phyloP scores from a whole-genome alignment of 108 stramenopile species.

The Conticribra guillardii region DNA sequence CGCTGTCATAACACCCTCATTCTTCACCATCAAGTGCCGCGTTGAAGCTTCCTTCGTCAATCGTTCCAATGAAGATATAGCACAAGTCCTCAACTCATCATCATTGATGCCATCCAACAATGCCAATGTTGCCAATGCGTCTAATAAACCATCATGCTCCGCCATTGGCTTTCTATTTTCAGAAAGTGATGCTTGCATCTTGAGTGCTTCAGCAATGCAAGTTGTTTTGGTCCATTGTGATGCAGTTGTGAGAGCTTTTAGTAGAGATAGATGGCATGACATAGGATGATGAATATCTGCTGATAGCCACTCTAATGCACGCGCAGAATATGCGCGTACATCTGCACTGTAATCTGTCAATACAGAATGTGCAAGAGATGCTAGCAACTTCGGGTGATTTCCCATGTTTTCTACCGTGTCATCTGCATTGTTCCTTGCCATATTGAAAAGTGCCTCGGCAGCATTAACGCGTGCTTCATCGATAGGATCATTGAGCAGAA shows the following conservation, averaged over 20 bases:
- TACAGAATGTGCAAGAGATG: conserved; percentile 51
- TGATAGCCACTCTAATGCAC: conserved; percentile 50
- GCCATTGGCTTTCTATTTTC: conserved; percentile 49
- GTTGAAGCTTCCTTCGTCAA: conserved; percentile 39
- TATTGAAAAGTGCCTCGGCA: conserved; percentile 51
- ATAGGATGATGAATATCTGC: conserved; percentile 48
- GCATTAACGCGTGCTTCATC: conserved; percentile 54
- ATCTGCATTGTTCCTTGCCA: conserved; percentile 50
- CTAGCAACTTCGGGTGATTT: conserved; percentile 40
- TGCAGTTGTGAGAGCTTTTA: conserved; percentile 40
- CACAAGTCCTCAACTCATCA: conserved; percentile 49
- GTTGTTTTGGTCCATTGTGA: conserved; percentile 55
- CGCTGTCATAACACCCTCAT: conserved; percentile 53
- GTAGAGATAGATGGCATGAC: conserved; percentile 30
- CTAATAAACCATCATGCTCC: conserved; percentile 42
- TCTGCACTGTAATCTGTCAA: conserved; percentile 50
- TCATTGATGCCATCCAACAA: conserved; percentile 46
- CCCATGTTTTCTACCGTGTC: conserved; percentile 47
- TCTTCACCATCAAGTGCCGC: conserved; percentile 34
- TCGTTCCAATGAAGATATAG: conserved; percentile 39
- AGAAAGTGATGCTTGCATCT: conserved; percentile 37
- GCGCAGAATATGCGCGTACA: conserved; percentile 46
- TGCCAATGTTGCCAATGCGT: conserved; percentile 41
- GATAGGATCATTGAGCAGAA: conserved; percentile 48
- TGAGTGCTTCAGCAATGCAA: conserved; percentile 49